These are phyloP conservation scores for Yarrowia divulgata DNA, from an alignment of 805 yeast species.

Conservation along the genomic window DNA sequence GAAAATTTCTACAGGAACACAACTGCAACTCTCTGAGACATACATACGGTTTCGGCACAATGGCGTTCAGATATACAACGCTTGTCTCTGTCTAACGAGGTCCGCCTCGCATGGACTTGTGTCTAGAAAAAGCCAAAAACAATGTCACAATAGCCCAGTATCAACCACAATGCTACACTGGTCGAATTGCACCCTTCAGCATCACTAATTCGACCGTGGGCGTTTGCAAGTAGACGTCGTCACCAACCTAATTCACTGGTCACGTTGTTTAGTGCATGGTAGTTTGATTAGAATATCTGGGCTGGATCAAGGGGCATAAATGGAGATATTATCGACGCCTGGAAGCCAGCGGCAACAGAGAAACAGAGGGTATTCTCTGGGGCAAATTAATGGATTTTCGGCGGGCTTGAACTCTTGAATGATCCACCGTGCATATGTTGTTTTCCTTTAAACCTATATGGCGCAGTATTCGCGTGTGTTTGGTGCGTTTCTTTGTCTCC, in stretches of 20 bases:
- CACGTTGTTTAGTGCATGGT: constrained; percentile 13
- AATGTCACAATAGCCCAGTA: neutral
- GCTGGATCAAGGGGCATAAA: constrained; percentile 11
- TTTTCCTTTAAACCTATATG: constrained; percentile 12
- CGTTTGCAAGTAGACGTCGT: too few species aligned
- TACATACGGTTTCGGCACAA: too few species aligned
- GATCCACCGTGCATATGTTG: constrained; percentile 4
- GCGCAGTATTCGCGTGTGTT: constrained; percentile 36
- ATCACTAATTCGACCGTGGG: too few species aligned
- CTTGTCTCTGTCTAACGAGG: too few species aligned
- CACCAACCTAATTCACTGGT: neutral
- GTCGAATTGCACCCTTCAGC: neutral
- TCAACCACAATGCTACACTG: neutral
- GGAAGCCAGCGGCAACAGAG: too few species aligned
- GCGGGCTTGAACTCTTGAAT: neutral
- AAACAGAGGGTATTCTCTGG: too few species aligned
- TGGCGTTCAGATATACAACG: too few species aligned
- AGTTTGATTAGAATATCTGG: constrained; percentile 11
- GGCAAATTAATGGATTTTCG: too few species aligned
- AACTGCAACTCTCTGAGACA: too few species aligned
- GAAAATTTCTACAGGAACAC: too few species aligned
- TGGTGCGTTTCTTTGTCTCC: constrained; percentile 25
- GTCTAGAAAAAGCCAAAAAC: too few species aligned
- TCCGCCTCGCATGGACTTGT: too few species aligned
- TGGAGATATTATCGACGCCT: neutral